Base-by-base conservation (phyloP, 768 basidiomycete species). In the Suillus placidus region DNA sequence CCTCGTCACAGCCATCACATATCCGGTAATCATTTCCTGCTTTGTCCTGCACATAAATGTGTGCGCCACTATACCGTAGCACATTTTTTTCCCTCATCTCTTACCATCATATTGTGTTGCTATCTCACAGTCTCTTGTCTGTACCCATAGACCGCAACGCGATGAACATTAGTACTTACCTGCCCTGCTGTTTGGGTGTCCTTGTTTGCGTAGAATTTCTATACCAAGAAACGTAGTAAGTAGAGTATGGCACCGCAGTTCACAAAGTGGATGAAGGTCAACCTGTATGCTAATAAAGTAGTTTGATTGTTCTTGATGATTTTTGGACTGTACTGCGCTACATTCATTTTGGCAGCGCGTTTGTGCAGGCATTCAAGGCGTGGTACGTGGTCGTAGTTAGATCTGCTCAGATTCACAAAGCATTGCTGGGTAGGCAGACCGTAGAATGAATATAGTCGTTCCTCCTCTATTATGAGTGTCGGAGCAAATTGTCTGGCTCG, bases 221-320 rank as follows among this genome's bases (percentile, higher is more conserved):
- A 73, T 73, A 73, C 72, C 72, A 73, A 26, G 40, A 60, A 58
- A 30, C 30, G 58, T 60, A 60, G 58, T 60, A 30, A 60, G 18
- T 60, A 60, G 38, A 60, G 26, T 60, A 60, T 13, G 58, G 18
- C 30, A 37, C 32, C 12, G 62, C 35, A 63, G 61, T 51, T 62
- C 43, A 63, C 18, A 18, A 54, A 32, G 38, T 38, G 13, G 62
- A 20, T 38, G 55, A 34, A 26, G 45, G 54, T 8, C 10, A 40
- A 58, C 40, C 23, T 63, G 62, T 63, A 63, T 38, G 54, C 51
- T 40, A 58, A 63, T 63, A 63, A 63, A 37, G 16, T 40, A 26
- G 32, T 55, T 54, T 34, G 52, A 32, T 32, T 20, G 52, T 32
- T 54, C 18, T 54, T 51, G 47, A 23, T 2, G 23, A 49, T 14